These are phyloP conservation scores for Epicoccum nigrum DNA, from an alignment of 2,329 filamentous ascomycete genomes.

Conservation along the genomic window DNA sequence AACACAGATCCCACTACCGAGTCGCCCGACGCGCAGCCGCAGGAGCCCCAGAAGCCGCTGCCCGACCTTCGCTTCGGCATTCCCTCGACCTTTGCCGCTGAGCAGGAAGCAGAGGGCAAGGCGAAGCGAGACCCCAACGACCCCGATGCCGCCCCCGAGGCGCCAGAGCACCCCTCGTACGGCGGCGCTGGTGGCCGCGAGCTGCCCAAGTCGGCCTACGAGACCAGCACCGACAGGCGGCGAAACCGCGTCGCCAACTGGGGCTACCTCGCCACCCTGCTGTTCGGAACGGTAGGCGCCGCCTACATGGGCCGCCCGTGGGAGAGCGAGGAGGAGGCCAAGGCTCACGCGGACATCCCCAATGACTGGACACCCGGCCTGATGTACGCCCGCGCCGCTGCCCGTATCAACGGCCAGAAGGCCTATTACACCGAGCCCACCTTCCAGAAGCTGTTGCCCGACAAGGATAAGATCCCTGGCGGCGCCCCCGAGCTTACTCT, in stretches of 20 bases:
- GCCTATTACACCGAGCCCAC: constrained; percentile 96
- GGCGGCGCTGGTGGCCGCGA: constrained; percentile 68
- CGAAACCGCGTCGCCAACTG: constrained; percentile 78
- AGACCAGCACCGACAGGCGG: constrained; percentile 87
- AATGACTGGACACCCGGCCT: constrained; percentile 77
- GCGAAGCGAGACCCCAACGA: constrained; percentile 34
- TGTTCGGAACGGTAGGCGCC: constrained; percentile 62
- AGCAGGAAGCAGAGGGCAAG: constrained; percentile 55
- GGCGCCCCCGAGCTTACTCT: constrained; percentile 89
- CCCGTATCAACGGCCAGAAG: constrained; percentile 75
- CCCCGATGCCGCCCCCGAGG: constrained; percentile 55
- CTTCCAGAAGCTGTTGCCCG: constrained; percentile 89
- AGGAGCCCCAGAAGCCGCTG: constrained; percentile 68
- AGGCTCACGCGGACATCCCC: constrained; percentile 71
- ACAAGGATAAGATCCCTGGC: constrained; percentile 61
- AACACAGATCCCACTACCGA: constrained; percentile 50
- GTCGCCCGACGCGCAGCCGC: constrained; percentile 38
- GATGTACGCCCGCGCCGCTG: constrained; percentile 81
- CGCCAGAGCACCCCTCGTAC: constrained; percentile 52
- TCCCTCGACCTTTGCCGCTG: constrained; percentile 84
- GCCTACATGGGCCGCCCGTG: constrained; percentile 87
- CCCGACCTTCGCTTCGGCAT: constrained; percentile 95
- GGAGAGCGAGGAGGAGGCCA: constrained; percentile 75
- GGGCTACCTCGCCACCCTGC: constrained; percentile 68
- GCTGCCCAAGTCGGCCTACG: constrained; percentile 79